Evolutionary conservation across 495 filamentous ascomycete species (phyloP).

Genomic region (Wilcoxina mikolae): DNA sequence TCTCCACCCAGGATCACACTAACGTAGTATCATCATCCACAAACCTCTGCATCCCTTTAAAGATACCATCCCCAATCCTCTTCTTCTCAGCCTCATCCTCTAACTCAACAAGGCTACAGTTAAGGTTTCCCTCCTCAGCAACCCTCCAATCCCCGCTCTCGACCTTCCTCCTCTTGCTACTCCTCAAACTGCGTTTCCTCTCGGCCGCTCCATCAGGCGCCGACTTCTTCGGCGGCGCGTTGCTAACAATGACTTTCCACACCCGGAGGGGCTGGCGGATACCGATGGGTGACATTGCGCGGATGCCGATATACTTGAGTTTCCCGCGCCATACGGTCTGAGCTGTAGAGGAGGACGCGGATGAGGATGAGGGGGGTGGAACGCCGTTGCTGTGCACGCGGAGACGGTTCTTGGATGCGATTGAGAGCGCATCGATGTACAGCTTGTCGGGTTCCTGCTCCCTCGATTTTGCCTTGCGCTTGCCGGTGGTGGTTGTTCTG

Average conservation of each 20-base stretch:
- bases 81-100: neutral
- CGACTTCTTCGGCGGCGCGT: neutral
- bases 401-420: conserved; percentile 1
- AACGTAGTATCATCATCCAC: neutral
- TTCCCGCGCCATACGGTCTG: conserved; percentile 1
- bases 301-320: conserved; percentile 6
- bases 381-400: neutral
- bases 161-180: neutral
- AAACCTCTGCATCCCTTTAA: neutral
- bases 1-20: neutral
- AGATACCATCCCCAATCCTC: neutral
- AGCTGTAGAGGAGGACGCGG: neutral
- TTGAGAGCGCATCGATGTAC: conserved; percentile 2
- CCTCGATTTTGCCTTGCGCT: neutral
- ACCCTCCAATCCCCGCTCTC: conserved; percentile 2
- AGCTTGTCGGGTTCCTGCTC: neutral
- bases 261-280: neutral
- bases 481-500: neutral
- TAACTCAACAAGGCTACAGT: conserved; percentile 1
- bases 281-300: neutral
- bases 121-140: neutral
- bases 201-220: neutral
- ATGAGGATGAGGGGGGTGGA: neutral
- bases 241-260: neutral
- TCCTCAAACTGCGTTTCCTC: neutral